Base-by-base conservation (phyloP, 176 grass and related monocot species). In the Zoysia japonica region DNA sequence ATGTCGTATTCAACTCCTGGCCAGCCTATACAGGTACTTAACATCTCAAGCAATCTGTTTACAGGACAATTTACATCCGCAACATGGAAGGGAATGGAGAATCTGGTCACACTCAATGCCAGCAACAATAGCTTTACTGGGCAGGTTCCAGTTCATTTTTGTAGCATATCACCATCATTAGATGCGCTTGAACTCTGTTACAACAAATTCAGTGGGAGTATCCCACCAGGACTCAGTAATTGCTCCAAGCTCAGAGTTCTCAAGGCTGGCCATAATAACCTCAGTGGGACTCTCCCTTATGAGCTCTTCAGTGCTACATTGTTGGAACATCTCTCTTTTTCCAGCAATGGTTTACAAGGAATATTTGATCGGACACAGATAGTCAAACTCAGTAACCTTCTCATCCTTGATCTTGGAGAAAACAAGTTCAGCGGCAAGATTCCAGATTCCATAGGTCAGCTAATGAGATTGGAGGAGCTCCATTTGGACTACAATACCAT, bases 71-170 rank as follows among this genome's bases (percentile, higher is more conserved):
- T 91, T 43, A 77, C 76, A 12, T 61, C 70, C 50, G 15, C 52
- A 46, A 52, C 50, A 75, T 88, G 77, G 87, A 3, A 52, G 2
- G 1, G 8, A 42, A 82, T 60, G 49, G 5, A 45, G 17, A 89
- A 82, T 78, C 47, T 86, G 61, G 1, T 54, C 0, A 52, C 53
- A 2, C 61, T 89, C 68, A 82, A 89, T 5, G 78, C 45, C 1
- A 90, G 88, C 63, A 86, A 86, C 9, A 90, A 90, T 13, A 90
- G 83, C 63, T 86, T 90, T 38, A 55, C 43, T 8, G 79, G 88
- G 12, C 4, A 7, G 0, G 59, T 90, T 52, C 83, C 88, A n/a
- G 6, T 7, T 45, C 3, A 9, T 63, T 19, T 90, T 2, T 90
- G 88, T 36, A 61, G 19, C 16, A 79, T 2, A 56, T 85, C 76